A percentile compares a stretch with the other conserved stretches of the same genome.
phyloP scores from a whole-genome alignment of 345 rosid species.

The Litchi chinensis region DNA sequence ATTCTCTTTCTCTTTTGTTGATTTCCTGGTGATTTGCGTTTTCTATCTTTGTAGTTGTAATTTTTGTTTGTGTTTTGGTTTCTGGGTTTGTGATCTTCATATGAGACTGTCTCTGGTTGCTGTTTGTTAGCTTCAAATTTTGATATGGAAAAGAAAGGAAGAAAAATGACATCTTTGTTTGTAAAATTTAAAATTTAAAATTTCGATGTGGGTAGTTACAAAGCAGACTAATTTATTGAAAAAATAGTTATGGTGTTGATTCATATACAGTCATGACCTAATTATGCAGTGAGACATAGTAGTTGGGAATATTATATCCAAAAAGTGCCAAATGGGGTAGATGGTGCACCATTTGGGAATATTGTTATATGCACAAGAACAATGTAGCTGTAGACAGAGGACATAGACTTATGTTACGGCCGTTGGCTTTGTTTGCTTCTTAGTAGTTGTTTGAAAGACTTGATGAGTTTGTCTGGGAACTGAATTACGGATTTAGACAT shows the following conservation, averaged over 20 bases:
- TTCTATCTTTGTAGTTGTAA: too few species aligned
- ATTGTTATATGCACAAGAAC: background rate
- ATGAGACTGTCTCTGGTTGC: background rate
- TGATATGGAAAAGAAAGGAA: background rate
- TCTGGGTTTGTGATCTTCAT: background rate
- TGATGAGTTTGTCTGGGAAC: background rate
- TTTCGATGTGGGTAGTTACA: background rate
- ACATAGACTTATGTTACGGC: constrained; percentile 3
- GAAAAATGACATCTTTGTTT: background rate
- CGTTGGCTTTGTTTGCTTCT: constrained; percentile 21
- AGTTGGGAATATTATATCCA: background rate
- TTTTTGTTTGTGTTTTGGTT: background rate
- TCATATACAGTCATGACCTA: background rate
- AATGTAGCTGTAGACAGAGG: background rate
- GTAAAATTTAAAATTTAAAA: too few species aligned
- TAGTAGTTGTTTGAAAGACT: background rate
- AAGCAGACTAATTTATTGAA: background rate
- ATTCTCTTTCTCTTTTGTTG: background rate
- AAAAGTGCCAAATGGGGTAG: background rate
- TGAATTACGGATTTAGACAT: constrained; percentile 13
- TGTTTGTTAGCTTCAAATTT: background rate
- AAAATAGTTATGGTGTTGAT: background rate
- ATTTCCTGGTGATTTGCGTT: background rate
- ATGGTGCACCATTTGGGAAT: background rate
- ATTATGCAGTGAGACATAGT: background rate